phyloP scores from a whole-genome alignment of 192 early-diverging fungal species.

The Entrophospora sp. region DNA sequence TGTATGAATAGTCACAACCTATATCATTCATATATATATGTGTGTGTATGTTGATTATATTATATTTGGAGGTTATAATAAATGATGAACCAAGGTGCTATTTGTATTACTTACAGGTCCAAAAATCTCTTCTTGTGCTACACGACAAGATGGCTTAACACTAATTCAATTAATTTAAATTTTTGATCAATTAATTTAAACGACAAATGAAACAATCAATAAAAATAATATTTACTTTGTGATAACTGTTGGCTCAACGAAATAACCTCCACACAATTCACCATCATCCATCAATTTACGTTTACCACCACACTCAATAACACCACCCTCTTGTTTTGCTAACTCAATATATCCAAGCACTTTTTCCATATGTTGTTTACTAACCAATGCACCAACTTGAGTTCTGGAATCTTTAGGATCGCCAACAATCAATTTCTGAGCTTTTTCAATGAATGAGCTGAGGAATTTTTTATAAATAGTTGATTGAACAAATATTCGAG shows the following conservation, averaged over 20 bases:
- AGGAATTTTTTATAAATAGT: slow-evolving; percentile 52
- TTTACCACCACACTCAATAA: slow-evolving; percentile 42
- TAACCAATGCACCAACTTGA: slow-evolving; percentile 54
- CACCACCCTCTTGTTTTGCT: slow-evolving; percentile 48
- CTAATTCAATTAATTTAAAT: no score
- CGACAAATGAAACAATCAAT: no score
- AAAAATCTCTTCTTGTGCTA: slow-evolving; percentile 71
- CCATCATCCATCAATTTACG: slow-evolving; percentile 31
- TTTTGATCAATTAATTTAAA: no score
- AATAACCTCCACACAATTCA: slow-evolving; percentile 53
- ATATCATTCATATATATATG: no score
- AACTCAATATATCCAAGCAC: slow-evolving; percentile 56
- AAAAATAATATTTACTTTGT: slow-evolving; percentile 29
- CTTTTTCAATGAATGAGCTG: slow-evolving; percentile 30
- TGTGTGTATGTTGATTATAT: not conserved
- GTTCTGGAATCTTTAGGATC: slow-evolving; percentile 45
- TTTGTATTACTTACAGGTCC: slow-evolving; percentile 40
- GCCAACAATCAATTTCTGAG: slow-evolving; percentile 49
- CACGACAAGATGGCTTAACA: slow-evolving; percentile 28
- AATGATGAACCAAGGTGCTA: not conserved
- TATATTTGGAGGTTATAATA: no score
- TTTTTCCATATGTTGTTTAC: slow-evolving; percentile 58
- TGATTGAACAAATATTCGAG: slow-evolving; percentile 58
- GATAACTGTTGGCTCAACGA: slow-evolving; percentile 64
- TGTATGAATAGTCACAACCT: slow-evolving; percentile 51